phyloP scores from a whole-genome alignment of 345 rosid genomes.

The Linum tenue region DNA sequence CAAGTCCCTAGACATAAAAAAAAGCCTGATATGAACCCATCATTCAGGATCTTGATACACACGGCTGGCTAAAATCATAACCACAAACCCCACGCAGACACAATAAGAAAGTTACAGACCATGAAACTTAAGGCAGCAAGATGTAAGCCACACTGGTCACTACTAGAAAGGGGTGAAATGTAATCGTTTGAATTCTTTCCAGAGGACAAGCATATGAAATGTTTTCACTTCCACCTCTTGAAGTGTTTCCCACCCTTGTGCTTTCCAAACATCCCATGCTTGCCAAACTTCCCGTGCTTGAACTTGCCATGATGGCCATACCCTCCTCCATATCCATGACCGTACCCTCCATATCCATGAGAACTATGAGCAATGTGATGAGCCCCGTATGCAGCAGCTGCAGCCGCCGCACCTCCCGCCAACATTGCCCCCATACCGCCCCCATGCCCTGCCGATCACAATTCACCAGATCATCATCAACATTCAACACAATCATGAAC shows the following conservation, averaged over 20 bases:
- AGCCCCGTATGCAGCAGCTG: constrained; percentile 60
- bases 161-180: too few relatives aligned
- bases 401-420: constrained; percentile 69
- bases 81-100: too few relatives aligned
- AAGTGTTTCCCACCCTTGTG: constrained; percentile 40
- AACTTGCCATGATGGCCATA: constrained; percentile 50
- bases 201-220: background rate
- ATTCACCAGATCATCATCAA: background rate
- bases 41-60: too few relatives aligned
- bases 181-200: too few relatives aligned
- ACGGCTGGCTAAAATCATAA: too few relatives aligned
- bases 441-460: constrained; percentile 28
- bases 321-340: constrained; percentile 19
- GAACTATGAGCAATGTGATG: constrained; percentile 54
- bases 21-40: too few relatives aligned
- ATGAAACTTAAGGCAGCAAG: too few relatives aligned
- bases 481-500: background rate
- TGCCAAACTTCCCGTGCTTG: constrained; percentile 53
- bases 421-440: constrained; percentile 47
- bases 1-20: too few relatives aligned
- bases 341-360: constrained; percentile 24
- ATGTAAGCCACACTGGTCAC: too few relatives aligned
- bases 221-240: constrained; percentile 37
- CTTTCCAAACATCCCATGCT: constrained; percentile 60
- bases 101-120: too few relatives aligned